Conservation (phyloP, 768 basidiomycete species). For the Auriscalpium vulgare region DNA sequence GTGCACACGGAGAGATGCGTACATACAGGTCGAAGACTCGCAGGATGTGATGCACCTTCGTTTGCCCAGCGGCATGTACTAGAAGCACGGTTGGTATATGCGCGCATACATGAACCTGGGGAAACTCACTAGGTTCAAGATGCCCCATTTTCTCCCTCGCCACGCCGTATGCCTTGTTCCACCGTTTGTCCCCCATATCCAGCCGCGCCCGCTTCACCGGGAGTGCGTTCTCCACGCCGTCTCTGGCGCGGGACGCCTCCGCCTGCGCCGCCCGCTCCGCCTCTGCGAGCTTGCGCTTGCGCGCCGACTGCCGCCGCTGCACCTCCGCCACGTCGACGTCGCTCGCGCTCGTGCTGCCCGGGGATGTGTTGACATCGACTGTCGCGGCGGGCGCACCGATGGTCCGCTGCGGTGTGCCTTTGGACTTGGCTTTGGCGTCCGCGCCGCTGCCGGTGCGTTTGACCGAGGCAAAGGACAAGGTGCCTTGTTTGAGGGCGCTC, state of each 20-base stretch:
- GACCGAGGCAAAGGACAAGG: slow-evolving; percentile 9
- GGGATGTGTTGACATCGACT: neutral
- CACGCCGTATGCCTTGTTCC: slow-evolving; percentile 11
- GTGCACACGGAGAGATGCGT: neutral
- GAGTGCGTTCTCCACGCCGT: neutral
- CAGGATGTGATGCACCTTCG: slow-evolving; percentile 61
- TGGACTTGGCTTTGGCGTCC: slow-evolving; percentile 9
- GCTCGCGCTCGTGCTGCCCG: neutral
- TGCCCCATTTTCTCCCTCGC: slow-evolving; percentile 16
- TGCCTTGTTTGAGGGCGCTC: slow-evolving; percentile 8
- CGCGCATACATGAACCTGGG: neutral
- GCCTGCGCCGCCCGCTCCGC: neutral
- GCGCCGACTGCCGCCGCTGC: neutral
- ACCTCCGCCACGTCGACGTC: neutral
- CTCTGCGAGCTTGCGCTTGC: neutral
- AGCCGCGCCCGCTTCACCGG: slow-evolving; percentile 4
- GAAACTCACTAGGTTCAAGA: slow-evolving; percentile 9
- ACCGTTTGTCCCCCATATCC: slow-evolving; percentile 8
- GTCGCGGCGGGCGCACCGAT: too few species aligned
- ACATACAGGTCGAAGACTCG: slow-evolving; percentile 72
- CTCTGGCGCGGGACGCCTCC: neutral
- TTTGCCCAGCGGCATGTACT: slow-evolving; percentile 64
- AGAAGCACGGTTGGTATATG: neutral
- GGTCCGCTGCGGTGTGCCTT: neutral
- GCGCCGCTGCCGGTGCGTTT: slow-evolving; percentile 12